Base-by-base conservation (phyloP, 768 basidiomycete species). In the Lentinula sp. region DNA sequence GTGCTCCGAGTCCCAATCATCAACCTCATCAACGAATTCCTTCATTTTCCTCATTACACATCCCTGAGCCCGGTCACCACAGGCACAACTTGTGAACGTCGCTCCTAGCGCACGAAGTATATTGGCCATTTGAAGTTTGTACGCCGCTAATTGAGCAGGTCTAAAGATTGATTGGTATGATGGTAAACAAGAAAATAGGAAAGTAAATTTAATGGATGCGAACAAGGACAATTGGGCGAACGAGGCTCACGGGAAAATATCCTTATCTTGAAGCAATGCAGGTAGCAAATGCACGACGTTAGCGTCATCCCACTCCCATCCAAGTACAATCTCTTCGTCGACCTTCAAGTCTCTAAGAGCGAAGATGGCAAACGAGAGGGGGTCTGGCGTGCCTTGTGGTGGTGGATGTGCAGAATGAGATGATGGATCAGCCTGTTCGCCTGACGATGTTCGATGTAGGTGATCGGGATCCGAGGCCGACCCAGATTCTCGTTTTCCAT, bases 261-360 rank as follows among this genome's bases (percentile, higher is more conserved):
- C 73, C 4, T 86, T 84, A 4, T 80, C 72, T 66, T 85, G 75
- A 61, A 91, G 76, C 55, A 91, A 72, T 7, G 85, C 85, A n/a
- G 85, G 90, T 0, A 93, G 75, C 62, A 79, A 76, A 72, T 96
- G 95, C 0, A 95, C 83, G 0, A 88, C 86, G 68, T 93, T 90
- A 2, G 85, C 86, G 67, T 98, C 95, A 66, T 98, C 95, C 95
- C 95, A 98, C 70, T 97, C 94, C 94, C 95, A 98, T 0, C 90
- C 90, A 0, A 98, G 74, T 0, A 95, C 85, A 18, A 98, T 83
- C 74, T 98, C 95, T 64, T 95, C 93, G 52, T 88, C 81, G 37
- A 83, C 83, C 59, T 81, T 82, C 64, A 98, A 79, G 63, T 91
- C 89, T 10, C 85, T 74, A 16, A 87, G 72, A 1, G 95, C 91